A percentile compares a stretch with the other conserved stretches of the same genome.
phyloP scores from a whole-genome alignment of 1,284 basidiomycete genomes.

The Meira miltonrushii region DNA sequence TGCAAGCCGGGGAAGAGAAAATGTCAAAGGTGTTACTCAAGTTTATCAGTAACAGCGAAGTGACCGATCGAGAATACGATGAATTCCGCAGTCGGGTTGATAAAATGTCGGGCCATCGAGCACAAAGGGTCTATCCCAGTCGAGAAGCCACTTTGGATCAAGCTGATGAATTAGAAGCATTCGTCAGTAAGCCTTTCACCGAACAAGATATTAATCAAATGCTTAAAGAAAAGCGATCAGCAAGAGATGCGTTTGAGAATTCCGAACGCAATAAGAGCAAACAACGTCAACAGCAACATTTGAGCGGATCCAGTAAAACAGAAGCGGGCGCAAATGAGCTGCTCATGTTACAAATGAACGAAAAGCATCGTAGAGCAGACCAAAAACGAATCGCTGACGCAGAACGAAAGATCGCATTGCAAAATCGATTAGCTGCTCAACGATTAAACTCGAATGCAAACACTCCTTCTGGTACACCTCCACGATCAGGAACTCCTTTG shows the following conservation, averaged over 20 bases:
- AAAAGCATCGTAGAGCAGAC: slow-evolving; percentile 77
- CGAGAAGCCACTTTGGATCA: slow-evolving; percentile 20
- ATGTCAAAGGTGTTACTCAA: slow-evolving; percentile 28
- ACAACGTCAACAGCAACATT: not conserved
- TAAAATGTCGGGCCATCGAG: not conserved
- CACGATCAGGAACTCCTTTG: no score
- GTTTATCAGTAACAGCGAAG: slow-evolving; percentile 22
- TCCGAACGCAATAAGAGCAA: slow-evolving; percentile 1
- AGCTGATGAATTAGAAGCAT: slow-evolving; percentile 31
- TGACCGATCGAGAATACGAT: slow-evolving; percentile 33
- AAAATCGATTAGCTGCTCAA: slow-evolving; percentile 58
- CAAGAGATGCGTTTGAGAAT: slow-evolving; percentile 5
- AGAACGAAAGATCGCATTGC: slow-evolving; percentile 63
- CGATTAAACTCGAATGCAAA: not conserved
- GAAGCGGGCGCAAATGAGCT: slow-evolving; percentile 54
- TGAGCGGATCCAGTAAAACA: not conserved
- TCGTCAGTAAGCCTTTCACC: slow-evolving; percentile 30
- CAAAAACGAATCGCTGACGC: slow-evolving; percentile 70
- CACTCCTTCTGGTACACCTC: not conserved
- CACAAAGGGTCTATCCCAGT: slow-evolving; percentile 20
- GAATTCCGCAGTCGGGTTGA: slow-evolving; percentile 18
- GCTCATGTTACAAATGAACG: slow-evolving; percentile 72
- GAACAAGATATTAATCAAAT: slow-evolving; percentile 37
- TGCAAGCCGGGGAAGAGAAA: slow-evolving; percentile 24
- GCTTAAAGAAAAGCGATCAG: slow-evolving; percentile 26